Evolutionary conservation across 148 eudicot species (phyloP).

Genomic region (Vaccinium vitisidaea): DNA sequence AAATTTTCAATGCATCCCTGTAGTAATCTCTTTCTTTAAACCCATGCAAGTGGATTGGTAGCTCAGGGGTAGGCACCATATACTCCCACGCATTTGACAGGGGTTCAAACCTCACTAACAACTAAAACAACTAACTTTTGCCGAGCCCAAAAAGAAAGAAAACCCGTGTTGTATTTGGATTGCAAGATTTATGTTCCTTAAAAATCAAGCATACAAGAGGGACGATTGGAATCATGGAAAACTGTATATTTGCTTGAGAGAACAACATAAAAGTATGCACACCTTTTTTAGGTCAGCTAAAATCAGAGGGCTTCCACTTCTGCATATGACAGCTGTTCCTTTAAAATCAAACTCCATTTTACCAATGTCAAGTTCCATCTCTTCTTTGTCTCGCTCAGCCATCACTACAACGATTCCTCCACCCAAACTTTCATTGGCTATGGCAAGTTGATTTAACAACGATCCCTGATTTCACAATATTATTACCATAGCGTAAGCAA

Average conservation of each 20-base stretch:
- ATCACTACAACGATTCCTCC: slow-evolving; percentile 55
- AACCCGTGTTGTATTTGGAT: not conserved
- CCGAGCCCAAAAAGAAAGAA: too few species aligned
- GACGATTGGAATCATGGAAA: not conserved
- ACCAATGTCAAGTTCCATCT: slow-evolving; percentile 60
- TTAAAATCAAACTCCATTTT: slow-evolving; percentile 66
- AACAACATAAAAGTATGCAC: not conserved
- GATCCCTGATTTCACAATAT: slow-evolving; percentile 39
- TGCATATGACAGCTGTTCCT: slow-evolving; percentile 65
- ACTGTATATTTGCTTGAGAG: not conserved
- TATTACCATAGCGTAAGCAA: not conserved
- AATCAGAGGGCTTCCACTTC: slow-evolving; percentile 64
- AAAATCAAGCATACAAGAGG: not conserved
- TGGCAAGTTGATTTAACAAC: slow-evolving; percentile 53
- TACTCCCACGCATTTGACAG: too few species aligned
- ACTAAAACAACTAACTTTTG: too few species aligned
- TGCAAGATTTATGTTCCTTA: not conserved
- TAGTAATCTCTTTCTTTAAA: not conserved
- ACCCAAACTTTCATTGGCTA: slow-evolving; percentile 58
- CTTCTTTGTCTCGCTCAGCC: slow-evolving; percentile 66
- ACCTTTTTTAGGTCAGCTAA: slow-evolving; percentile 65
- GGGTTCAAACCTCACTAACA: too few species aligned
- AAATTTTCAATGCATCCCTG: not conserved
- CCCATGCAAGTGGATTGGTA: not conserved
- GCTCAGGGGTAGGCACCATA: too few species aligned